These are phyloP conservation scores for Dissophora ornata DNA, from an alignment of 192 early-diverging fungal genomes.

Conservation along the genomic window DNA sequence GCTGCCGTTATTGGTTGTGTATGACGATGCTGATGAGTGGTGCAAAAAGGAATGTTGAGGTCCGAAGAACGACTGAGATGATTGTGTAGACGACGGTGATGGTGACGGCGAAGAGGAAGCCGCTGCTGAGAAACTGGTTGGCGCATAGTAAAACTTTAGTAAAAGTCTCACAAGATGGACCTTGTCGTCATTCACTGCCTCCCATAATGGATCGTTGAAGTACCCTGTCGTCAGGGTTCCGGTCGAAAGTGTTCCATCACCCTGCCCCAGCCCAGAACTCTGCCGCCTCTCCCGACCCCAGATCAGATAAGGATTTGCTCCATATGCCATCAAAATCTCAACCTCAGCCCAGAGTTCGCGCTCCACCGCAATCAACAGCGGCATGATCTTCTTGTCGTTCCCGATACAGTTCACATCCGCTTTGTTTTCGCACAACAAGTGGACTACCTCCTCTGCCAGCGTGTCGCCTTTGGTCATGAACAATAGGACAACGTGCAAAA, in stretches of 20 bases:
- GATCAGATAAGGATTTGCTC: conserved; percentile 51
- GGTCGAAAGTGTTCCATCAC: neutral
- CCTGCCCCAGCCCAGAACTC: conserved; percentile 21
- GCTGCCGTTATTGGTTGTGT: conserved; percentile 49
- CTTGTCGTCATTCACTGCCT: conserved; percentile 53
- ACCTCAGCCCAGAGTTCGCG: conserved; percentile 52
- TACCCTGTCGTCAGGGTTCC: conserved; percentile 22
- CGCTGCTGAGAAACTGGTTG: conserved; percentile 44
- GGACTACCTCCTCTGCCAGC: conserved; percentile 50
- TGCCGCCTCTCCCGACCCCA: conserved; percentile 42
- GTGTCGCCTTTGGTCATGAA: conserved; percentile 53
- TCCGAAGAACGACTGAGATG: conserved; percentile 53
- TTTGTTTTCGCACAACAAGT: conserved; percentile 46
- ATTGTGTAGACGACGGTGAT: conserved; percentile 47
- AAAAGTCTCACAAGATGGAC: conserved; percentile 44
- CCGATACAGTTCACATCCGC: conserved; percentile 47
- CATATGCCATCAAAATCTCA: conserved; percentile 53
- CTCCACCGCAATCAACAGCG: conserved; percentile 44
- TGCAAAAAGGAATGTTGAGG: conserved; percentile 39
- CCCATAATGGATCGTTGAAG: conserved; percentile 44
- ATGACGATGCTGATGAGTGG: conserved; percentile 43
- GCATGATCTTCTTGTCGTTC: conserved; percentile 47
- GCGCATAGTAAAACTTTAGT: conserved; percentile 51
- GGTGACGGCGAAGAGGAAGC: conserved; percentile 48
- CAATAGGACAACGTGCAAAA: conserved; percentile 39